Percentiles rank a stretch among this genome's conserved stretches.
Evolutionary conservation across 1,284 basidiomycete genomes (phyloP).

Genomic region (Ustilago curta): DNA sequence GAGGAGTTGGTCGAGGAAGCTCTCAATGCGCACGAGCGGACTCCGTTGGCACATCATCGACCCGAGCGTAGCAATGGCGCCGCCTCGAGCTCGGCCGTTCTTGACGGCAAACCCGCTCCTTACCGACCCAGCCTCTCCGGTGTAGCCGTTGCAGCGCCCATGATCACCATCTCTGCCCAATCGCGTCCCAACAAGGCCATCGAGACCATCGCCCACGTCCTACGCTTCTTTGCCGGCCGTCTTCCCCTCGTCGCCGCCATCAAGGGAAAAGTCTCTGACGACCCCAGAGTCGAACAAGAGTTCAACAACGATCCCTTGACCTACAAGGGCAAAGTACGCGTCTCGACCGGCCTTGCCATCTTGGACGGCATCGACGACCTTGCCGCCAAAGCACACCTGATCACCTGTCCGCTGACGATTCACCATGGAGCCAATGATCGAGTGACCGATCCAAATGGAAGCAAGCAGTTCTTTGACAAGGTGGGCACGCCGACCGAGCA

Average conservation of each 20-base stretch:
- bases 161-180: slow-evolving; percentile 70
- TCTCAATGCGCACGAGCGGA: slow-evolving; percentile 29
- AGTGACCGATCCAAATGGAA: slow-evolving; percentile 71
- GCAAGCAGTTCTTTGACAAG: slow-evolving; percentile 70
- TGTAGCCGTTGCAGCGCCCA: slow-evolving; percentile 71
- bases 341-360: slow-evolving; percentile 72
- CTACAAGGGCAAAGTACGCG: slow-evolving; percentile 72
- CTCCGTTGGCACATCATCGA: slow-evolving; percentile 23
- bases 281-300: slow-evolving; percentile 70
- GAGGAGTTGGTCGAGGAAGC: slow-evolving; percentile 35
- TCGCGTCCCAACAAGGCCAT: slow-evolving; percentile 70
- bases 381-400: slow-evolving; percentile 65
- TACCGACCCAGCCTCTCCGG: slow-evolving; percentile 60
- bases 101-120: slow-evolving; percentile 25
- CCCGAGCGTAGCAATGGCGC: slow-evolving; percentile 12
- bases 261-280: slow-evolving; percentile 72
- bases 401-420: slow-evolving; percentile 71
- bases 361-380: slow-evolving; percentile 70
- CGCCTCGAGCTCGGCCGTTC: slow-evolving; percentile 13
- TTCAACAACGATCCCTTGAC: slow-evolving; percentile 69
- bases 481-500: slow-evolving; percentile 67
- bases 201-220: slow-evolving; percentile 69
- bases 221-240: slow-evolving; percentile 70
- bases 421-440: slow-evolving; percentile 72
- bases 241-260: slow-evolving; percentile 71